Percentiles rank a stretch among this genome's conserved stretches.
Evolutionary conservation across 352 stramenopile genomes (phyloP).

Genomic region (Phytopythium oedochilum): DNA sequence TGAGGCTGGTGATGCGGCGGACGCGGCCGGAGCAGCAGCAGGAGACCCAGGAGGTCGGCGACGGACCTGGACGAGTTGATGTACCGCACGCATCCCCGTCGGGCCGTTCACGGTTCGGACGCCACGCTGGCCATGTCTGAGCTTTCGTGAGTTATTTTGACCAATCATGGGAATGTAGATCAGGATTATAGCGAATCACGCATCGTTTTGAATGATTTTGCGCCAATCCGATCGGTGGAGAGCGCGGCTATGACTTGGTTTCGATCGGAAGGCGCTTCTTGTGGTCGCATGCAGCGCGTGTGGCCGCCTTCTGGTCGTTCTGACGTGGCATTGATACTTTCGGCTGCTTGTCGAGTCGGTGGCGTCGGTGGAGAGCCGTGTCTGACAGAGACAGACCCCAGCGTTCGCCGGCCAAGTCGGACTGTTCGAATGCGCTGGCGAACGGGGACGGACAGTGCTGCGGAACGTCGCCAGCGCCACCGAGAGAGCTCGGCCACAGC

Average conservation of each 20-base stretch:
- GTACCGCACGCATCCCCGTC: neutral
- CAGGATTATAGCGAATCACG: neutral
- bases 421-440: neutral
- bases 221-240: neutral
- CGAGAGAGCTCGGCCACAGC: no score
- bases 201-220: neutral
- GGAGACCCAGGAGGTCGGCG: neutral
- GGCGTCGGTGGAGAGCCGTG: no score
- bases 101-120: no score
- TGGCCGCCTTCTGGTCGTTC: neutral
- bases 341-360: neutral
- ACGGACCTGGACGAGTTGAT: neutral
- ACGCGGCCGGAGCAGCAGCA: neutral
- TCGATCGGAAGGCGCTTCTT: neutral
- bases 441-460: neutral
- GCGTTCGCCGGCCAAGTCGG: neutral
- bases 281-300: neutral
- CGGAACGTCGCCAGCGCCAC: no score
- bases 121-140: neutral
- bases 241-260: neutral
- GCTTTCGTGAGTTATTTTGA: neutral
- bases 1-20: neutral
- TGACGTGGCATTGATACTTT: no score
- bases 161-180: neutral
- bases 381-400: neutral